phyloP scores from a whole-genome alignment of 2,329 filamentous ascomycete genomes.

The Sordariomycetes sp. region DNA sequence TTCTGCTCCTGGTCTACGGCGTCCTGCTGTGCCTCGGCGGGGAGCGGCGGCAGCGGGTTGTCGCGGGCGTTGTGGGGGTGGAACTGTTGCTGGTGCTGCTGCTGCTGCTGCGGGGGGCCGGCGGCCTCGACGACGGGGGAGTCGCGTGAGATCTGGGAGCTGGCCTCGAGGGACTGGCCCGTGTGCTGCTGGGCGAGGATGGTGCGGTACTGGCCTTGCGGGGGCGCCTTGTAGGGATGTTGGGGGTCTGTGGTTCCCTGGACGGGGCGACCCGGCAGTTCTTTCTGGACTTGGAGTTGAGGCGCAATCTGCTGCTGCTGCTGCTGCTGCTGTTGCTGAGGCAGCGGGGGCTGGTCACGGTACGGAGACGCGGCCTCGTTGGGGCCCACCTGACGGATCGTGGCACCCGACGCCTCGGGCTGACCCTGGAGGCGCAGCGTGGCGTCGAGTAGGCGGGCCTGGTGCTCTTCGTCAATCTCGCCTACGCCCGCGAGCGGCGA shows the following conservation, averaged over 20 bases:
- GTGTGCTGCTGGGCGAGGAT: background rate
- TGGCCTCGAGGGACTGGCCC: slow-evolving; percentile 39
- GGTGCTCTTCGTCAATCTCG: slow-evolving; percentile 21
- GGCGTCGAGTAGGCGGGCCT: slow-evolving; percentile 9
- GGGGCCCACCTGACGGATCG: slow-evolving; percentile 33
- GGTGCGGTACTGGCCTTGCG: slow-evolving; percentile 13
- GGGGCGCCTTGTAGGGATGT: background rate
- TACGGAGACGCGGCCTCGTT: slow-evolving; percentile 20
- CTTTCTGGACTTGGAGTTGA: slow-evolving; percentile 5
- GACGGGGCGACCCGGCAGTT: background rate
- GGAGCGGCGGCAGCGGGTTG: slow-evolving; percentile 6
- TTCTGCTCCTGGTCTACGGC: slow-evolving; percentile 17
- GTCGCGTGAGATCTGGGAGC: slow-evolving; percentile 50
- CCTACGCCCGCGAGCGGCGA: slow-evolving; percentile 32
- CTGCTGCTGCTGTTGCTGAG: slow-evolving; percentile 17
- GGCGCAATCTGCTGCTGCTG: slow-evolving; percentile 21
- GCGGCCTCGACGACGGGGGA: slow-evolving; percentile 39
- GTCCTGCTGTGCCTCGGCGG: slow-evolving; percentile 12
- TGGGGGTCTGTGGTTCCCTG: background rate
- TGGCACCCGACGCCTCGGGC: slow-evolving; percentile 21
- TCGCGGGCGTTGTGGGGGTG: slow-evolving; percentile 11
- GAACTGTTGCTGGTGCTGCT: slow-evolving; percentile 22
- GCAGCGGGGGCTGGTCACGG: slow-evolving; percentile 16
- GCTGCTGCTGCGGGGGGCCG: too few species aligned
- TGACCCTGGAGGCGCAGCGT: slow-evolving; percentile 33